Evolutionary conservation across 352 stramenopile species (phyloP).

Genomic region (Globisporangium uncinulatum): DNA sequence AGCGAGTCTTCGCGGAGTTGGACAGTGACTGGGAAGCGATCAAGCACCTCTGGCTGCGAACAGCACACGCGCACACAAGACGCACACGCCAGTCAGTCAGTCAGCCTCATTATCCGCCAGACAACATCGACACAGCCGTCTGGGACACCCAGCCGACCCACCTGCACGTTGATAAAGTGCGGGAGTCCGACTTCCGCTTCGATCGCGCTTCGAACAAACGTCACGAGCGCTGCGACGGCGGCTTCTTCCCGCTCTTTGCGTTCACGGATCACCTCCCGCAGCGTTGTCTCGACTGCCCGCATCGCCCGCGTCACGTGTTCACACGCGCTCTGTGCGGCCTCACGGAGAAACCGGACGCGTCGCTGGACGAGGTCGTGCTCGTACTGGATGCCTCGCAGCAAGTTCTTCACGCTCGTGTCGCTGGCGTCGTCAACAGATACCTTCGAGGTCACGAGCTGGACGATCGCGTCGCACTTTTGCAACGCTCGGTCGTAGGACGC

Average conservation of each 20-base stretch:
- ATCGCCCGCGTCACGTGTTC: constrained; percentile 42
- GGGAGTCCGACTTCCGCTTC: constrained; percentile 59
- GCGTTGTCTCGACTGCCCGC: constrained; percentile 40
- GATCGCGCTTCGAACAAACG: constrained; percentile 42
- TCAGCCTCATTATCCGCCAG: background rate
- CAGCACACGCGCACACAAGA: background rate
- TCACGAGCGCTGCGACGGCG: constrained; percentile 38
- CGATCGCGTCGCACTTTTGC: constrained; percentile 33
- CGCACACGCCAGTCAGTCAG: background rate
- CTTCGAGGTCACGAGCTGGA: constrained; percentile 26
- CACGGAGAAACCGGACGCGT: constrained; percentile 45
- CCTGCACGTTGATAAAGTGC: constrained; percentile 49
- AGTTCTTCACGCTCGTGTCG: constrained; percentile 33
- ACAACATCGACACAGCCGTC: constrained; percentile 1
- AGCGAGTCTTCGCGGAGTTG: constrained; percentile 55
- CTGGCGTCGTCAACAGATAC: background rate
- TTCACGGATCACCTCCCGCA: constrained; percentile 34
- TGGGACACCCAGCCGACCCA: no score
- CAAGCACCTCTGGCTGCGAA: constrained; percentile 36
- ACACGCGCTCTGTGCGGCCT: constrained; percentile 30
- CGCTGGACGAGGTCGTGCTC: constrained; percentile 49
- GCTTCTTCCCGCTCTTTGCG: constrained; percentile 40
- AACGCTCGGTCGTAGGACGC: constrained; percentile 38
- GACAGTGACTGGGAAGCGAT: constrained; percentile 49
- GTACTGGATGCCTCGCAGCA: constrained; percentile 51